Percentiles rank a stretch among this genome's conserved stretches.
Evolutionary conservation across 768 basidiomycete genomes (phyloP).

Genomic region (Dacryopinax spathularia): DNA sequence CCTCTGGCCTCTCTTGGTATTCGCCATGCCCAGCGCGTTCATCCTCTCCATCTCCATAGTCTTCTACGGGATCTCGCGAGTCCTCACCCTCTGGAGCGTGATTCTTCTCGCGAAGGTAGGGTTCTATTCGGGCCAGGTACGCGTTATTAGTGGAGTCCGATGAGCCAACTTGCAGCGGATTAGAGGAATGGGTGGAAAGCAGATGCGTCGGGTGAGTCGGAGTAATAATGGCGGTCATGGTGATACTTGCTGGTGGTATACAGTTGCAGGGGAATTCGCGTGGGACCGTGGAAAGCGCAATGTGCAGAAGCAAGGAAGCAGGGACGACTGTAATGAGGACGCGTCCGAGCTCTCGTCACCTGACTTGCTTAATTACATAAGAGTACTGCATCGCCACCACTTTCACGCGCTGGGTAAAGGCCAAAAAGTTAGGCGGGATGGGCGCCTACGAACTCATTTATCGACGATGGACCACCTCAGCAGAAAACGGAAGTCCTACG

Average conservation of each 20-base stretch:
- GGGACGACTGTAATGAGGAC: not conserved
- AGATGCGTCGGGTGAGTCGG: not conserved
- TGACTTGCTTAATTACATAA: not conserved
- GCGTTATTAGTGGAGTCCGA: constrained; percentile 40
- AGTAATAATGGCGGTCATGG: not conserved
- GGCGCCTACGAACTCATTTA: not conserved
- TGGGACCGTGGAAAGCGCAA: not conserved
- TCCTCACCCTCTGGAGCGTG: constrained; percentile 25
- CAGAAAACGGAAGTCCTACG: not conserved
- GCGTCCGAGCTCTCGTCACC: not conserved
- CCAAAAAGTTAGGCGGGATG: not conserved
- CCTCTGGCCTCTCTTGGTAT: not conserved
- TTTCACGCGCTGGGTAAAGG: not conserved
- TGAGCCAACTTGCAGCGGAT: constrained; percentile 54
- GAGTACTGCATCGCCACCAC: not conserved
- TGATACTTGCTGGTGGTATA: constrained; percentile 1
- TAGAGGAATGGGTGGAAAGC: constrained; percentile 59
- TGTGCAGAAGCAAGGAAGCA: not conserved
- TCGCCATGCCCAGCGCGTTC: not conserved
- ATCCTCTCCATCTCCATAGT: constrained; percentile 26
- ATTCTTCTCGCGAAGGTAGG: constrained; percentile 35
- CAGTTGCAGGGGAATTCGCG: not conserved
- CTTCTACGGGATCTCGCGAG: constrained; percentile 14
- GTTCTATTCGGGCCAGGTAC: constrained; percentile 34
- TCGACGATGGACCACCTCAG: not conserved